Percentiles rank a stretch among this genome's conserved stretches.
Conservation (phyloP, 108 stramenopile species). For the Pseudonitzschia multistriata region DNA sequence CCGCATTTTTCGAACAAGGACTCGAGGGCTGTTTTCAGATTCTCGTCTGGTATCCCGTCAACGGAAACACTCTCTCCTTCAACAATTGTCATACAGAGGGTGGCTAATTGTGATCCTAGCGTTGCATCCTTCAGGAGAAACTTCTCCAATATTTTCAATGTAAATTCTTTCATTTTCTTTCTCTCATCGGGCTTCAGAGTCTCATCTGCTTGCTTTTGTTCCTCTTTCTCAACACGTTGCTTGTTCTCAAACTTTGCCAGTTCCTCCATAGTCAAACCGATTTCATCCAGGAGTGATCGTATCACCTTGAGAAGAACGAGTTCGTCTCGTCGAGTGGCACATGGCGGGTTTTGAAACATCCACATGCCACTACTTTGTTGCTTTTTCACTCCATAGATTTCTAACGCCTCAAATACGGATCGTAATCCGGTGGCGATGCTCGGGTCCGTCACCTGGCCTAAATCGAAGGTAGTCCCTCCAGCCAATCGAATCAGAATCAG, state of each 20-base stretch:
- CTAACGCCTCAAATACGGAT: slow-evolving; percentile 25
- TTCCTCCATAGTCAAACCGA: slow-evolving; percentile 63
- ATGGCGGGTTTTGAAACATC: slow-evolving; percentile 35
- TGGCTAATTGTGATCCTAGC: slow-evolving; percentile 46
- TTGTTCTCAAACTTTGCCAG: slow-evolving; percentile 36
- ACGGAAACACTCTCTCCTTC: slow-evolving; percentile 68
- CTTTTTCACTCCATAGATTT: slow-evolving; percentile 33
- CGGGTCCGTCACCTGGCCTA: slow-evolving; percentile 38
- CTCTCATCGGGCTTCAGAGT: slow-evolving; percentile 11
- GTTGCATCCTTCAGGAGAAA: slow-evolving; percentile 37
- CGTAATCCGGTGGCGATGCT: slow-evolving; percentile 21
- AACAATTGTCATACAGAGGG: slow-evolving; percentile 55
- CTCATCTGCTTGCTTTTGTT: slow-evolving; percentile 22
- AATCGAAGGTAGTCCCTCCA: slow-evolving; percentile 47
- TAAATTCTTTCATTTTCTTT: slow-evolving; percentile 44
- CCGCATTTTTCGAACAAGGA: slow-evolving; percentile 61
- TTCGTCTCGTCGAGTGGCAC: slow-evolving; percentile 28
- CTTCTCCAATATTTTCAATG: slow-evolving; percentile 45
- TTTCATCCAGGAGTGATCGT: slow-evolving; percentile 60
- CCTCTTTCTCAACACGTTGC: background rate
- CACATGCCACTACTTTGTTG: slow-evolving; percentile 22
- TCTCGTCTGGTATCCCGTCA: slow-evolving; percentile 69
- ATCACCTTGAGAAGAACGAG: slow-evolving; percentile 39
- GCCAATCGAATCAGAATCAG: slow-evolving; percentile 51
- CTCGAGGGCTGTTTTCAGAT: slow-evolving; percentile 52